phyloP scores from a whole-genome alignment of 1,284 basidiomycete species.

The Porphyrellus sp. region DNA sequence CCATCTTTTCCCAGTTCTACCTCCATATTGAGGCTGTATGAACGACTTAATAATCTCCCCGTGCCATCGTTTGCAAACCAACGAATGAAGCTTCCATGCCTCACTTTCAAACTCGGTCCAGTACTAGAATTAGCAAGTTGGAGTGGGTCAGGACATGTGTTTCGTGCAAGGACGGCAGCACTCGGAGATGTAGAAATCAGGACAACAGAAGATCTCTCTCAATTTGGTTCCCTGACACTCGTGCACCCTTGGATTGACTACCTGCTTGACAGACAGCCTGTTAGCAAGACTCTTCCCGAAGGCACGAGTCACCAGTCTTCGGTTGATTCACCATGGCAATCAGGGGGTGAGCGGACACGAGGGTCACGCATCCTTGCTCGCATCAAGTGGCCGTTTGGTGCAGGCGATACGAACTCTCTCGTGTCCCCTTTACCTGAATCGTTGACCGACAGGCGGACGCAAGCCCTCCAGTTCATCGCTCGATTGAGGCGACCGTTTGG shows the following conservation, averaged over 20 bases:
- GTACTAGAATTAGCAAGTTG: not conserved
- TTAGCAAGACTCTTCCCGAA: not conserved
- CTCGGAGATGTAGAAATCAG: slow-evolving; percentile 2
- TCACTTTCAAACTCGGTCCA: slow-evolving; percentile 1
- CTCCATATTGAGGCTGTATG: not conserved
- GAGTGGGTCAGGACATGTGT: not conserved
- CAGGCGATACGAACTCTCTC: not conserved
- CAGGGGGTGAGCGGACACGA: not conserved
- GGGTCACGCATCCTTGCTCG: not conserved
- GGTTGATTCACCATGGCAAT: not conserved
- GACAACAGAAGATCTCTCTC: slow-evolving; percentile 3
- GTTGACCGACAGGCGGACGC: not conserved
- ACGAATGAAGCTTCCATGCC: slow-evolving; percentile 3
- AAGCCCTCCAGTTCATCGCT: not conserved
- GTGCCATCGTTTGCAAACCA: not conserved
- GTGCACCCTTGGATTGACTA: slow-evolving; percentile 11
- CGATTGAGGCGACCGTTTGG: not conserved
- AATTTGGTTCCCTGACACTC: slow-evolving; percentile 1
- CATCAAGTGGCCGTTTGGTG: not conserved
- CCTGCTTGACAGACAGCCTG: slow-evolving; percentile 1
- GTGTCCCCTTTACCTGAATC: not conserved
- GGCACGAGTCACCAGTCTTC: not conserved
- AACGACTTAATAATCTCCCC: not conserved
- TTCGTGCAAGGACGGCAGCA: not conserved
- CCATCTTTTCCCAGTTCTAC: not conserved